phyloP scores from a whole-genome alignment of 345 rosid genomes.

The Carallia pectinifolia region DNA sequence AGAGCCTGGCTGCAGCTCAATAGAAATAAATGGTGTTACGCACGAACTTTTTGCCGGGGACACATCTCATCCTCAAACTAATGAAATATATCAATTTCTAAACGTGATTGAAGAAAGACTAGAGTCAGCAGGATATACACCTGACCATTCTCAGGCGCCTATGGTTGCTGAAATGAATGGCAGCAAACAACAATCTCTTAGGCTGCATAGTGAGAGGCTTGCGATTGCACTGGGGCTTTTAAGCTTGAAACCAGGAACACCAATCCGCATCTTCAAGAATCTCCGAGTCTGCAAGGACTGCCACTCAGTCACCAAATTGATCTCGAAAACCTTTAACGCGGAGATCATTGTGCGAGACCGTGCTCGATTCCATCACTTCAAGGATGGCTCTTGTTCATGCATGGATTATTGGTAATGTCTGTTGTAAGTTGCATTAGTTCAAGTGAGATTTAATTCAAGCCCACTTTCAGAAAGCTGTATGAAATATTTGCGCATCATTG shows the following conservation, averaged over 20 bases:
- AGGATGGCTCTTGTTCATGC: conserved; percentile 65
- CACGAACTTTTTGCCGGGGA: conserved; percentile 82
- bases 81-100: conserved; percentile 50
- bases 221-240: conserved; percentile 67
- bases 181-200: conserved; percentile 46
- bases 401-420: conserved; percentile 56
- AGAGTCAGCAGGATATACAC: conserved; percentile 39
- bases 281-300: conserved; percentile 70
- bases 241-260: conserved; percentile 47
- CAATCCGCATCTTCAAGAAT: conserved; percentile 65
- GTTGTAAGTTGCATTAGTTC: background rate
- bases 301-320: conserved; percentile 60
- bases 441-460: no score
- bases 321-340: conserved; percentile 51
- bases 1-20: conserved; percentile 78
- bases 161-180: conserved; percentile 38
- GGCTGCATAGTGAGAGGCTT: conserved; percentile 70
- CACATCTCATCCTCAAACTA: conserved; percentile 58
- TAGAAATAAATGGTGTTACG: conserved; percentile 53
- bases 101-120: conserved; percentile 47
- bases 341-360: conserved; percentile 74
- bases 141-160: conserved; percentile 16
- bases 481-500: no score
- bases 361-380: conserved; percentile 67
- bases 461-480: no score